phyloP scores from a whole-genome alignment of 2,329 filamentous ascomycete genomes.

The Penicillium sp. region DNA sequence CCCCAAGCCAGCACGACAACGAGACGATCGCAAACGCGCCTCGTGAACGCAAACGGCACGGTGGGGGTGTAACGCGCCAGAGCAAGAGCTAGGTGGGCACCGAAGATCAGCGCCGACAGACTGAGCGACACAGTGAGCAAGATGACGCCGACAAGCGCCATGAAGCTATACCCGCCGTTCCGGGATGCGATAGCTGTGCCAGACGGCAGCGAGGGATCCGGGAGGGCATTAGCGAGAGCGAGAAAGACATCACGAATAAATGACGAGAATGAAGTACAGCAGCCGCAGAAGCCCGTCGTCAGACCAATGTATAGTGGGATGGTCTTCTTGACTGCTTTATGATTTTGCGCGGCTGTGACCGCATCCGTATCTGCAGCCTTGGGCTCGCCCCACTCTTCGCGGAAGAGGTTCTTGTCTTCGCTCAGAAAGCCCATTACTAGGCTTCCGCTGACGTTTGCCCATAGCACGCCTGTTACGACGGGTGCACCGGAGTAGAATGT shows the following conservation, averaged over 20 bases:
- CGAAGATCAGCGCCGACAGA: constrained; percentile 67
- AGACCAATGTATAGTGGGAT: constrained; percentile 87
- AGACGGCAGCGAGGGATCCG: constrained; percentile 51
- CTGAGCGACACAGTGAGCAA: constrained; percentile 71
- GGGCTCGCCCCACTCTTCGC: constrained; percentile 60
- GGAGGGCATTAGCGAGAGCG: constrained; percentile 73
- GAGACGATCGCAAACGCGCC: constrained; percentile 64
- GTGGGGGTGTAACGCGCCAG: constrained; percentile 61
- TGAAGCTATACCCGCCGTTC: constrained; percentile 76
- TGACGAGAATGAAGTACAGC: constrained; percentile 85
- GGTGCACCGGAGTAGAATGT: constrained; percentile 79
- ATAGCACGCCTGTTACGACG: constrained; percentile 71
- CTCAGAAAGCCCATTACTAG: constrained; percentile 81
- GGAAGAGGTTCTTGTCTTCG: constrained; percentile 77
- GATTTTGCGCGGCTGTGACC: constrained; percentile 38
- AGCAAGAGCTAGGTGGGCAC: constrained; percentile 71
- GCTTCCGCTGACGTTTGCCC: constrained; percentile 85
- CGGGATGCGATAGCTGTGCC: constrained; percentile 46
- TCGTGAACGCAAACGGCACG: constrained; percentile 58
- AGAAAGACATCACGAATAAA: constrained; percentile 82
- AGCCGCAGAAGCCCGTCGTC: constrained; percentile 84
- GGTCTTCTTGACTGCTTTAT: constrained; percentile 73
- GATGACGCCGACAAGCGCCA: constrained; percentile 76
- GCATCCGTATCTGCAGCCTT: constrained; percentile 27
- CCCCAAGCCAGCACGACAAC: constrained; percentile 68